Conservation (phyloP, 306 rosid genomes). For the Pyrus communis region DNA sequence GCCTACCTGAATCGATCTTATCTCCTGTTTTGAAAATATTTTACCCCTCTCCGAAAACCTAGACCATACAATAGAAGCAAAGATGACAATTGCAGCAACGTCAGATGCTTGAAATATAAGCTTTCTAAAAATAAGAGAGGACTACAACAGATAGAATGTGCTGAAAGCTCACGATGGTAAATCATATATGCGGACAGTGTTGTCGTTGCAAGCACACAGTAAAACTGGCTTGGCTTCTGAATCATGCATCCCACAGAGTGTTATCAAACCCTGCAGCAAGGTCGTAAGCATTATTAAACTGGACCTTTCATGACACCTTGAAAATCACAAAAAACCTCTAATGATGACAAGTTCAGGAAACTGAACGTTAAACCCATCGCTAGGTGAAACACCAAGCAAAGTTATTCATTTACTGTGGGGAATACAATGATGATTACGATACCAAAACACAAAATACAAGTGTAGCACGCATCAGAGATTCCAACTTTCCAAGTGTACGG, state of each 20-base stretch:
- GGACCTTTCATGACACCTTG: not conserved
- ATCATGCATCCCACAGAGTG: constrained; percentile 89
- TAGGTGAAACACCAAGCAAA: not conserved
- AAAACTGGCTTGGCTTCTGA: constrained; percentile 81
- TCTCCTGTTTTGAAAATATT: constrained; percentile 66
- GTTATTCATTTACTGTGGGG: not conserved
- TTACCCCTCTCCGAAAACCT: constrained; percentile 93
- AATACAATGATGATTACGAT: not conserved
- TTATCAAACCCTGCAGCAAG: constrained; percentile 63
- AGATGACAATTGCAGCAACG: not conserved
- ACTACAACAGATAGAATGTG: not conserved
- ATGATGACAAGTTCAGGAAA: not conserved
- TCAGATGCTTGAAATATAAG: not conserved
- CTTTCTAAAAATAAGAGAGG: not conserved
- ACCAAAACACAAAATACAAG: not conserved
- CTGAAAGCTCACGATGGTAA: constrained; percentile 86
- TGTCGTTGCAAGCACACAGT: constrained; percentile 81
- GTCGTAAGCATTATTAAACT: not conserved
- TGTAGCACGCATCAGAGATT: not conserved
- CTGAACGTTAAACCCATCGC: not conserved
- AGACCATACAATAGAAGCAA: constrained; percentile 7
- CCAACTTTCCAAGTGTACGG: not conserved
- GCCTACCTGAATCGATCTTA: constrained; percentile 69
- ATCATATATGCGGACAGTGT: constrained; percentile 78
- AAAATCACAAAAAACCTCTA: not conserved